Base-by-base conservation (phyloP, 2,329 filamentous ascomycete genomes). In the Talaromyces sp. region DNA sequence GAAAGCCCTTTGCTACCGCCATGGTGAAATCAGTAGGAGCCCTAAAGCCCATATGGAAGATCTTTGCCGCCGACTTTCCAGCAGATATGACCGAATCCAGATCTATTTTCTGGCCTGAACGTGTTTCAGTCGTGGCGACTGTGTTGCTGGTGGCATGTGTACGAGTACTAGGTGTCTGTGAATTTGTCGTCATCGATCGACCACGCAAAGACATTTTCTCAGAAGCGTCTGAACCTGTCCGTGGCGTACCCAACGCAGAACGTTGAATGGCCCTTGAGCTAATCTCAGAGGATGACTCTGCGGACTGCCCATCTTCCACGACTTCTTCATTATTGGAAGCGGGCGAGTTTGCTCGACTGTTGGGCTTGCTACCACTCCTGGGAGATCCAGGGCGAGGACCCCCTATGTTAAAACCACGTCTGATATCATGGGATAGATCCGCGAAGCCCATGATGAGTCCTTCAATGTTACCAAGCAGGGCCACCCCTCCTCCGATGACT, bases 11-110 rank as follows among this genome's bases (percentile, higher is more conserved):
- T 0, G 92, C 89, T 42, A 96, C 77, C 0, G 90, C 90, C 49
- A 96, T 77, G 47, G 90, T 91, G 65, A 96, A 89, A 72, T 96
- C 91, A 82, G 95, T 88, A 0, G 92, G 93, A 1, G 88, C 88
- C 67, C 90, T 91, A 62, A 93, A 81, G 5, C 90, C 85, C n/a
- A 89, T 87, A 11, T 84, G 83, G 5, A 93, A 85, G 55, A 95
- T 88, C n/a, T 85, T 88, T 1, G 85, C 84, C 8, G 89, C 86
- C 54, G 84, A 85, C 13, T 89, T 77, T 1, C 86, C 87, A 28
- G 83, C 82, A 19, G 15, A 33, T 8, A 59, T 22, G 4, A 62
- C 22, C 13, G 51, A 39, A 8, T 62, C 56, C 1, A 62, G 22
- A 17, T 62, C 60, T 13, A 59, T 53, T 53, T 30, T 90, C 87